Evolutionary conservation across 2,329 filamentous ascomycete genomes (phyloP).

Genomic region (Bipolaris cookei): DNA sequence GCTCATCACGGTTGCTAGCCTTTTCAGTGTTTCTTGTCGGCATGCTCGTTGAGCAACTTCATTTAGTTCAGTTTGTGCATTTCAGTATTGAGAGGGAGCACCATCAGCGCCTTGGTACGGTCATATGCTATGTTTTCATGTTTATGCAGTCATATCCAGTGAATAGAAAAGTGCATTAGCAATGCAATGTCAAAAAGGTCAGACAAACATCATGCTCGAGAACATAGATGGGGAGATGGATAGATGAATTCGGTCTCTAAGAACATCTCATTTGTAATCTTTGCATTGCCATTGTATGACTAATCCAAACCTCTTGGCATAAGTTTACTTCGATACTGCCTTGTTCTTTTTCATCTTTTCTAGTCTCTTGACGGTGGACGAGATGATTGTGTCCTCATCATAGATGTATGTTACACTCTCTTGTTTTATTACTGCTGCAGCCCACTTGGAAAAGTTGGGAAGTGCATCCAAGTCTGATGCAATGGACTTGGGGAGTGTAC

Average conservation of each 20-base stretch:
- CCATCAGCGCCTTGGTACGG: slow-evolving; percentile 8
- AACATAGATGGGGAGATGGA: slow-evolving; percentile 7
- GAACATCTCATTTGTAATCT: background rate
- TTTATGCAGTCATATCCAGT: slow-evolving; percentile 22
- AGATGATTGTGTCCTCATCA: slow-evolving; percentile 38
- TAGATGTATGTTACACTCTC: slow-evolving; percentile 65
- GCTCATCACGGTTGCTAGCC: slow-evolving; percentile 9
- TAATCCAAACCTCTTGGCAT: too few species aligned
- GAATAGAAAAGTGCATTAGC: slow-evolving; percentile 6
- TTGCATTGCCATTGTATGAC: background rate
- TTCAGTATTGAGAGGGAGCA: slow-evolving; percentile 6
- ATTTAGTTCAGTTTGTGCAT: slow-evolving; percentile 9
- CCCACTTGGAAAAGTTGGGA: slow-evolving; percentile 75
- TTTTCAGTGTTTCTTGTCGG: slow-evolving; percentile 24
- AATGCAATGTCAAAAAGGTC: background rate
- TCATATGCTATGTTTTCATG: slow-evolving; percentile 11
- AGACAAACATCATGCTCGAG: slow-evolving; percentile 8
- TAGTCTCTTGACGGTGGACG: slow-evolving; percentile 29
- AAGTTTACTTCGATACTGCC: slow-evolving; percentile 23
- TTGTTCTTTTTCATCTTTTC: slow-evolving; percentile 36
- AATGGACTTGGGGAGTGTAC: slow-evolving; percentile 60
- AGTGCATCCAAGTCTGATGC: slow-evolving; percentile 58
- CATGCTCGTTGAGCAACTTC: slow-evolving; percentile 16
- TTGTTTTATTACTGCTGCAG: slow-evolving; percentile 63
- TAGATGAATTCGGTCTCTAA: background rate